These are phyloP conservation scores for Teratosphaeriaceae sp. DNA, from an alignment of 2,329 filamentous ascomycete genomes.

Conservation along the genomic window DNA sequence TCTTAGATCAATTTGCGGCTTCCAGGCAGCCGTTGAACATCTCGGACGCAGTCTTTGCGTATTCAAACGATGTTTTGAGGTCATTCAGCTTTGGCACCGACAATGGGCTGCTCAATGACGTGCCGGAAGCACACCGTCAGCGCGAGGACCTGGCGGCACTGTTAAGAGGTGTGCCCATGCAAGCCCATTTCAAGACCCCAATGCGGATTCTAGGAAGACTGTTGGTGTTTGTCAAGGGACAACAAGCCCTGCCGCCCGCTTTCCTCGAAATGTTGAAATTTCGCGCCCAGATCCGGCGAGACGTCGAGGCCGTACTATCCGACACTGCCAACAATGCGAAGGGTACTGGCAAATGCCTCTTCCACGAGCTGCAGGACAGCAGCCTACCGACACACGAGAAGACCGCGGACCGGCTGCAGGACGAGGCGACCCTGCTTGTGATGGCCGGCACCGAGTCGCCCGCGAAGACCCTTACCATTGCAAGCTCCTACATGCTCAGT, in stretches of 20 bases:
- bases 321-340: slow-evolving; percentile 12
- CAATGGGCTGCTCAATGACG: slow-evolving; percentile 19
- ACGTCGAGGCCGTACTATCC: slow-evolving; percentile 20
- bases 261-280: slow-evolving; percentile 19
- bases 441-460: slow-evolving; percentile 24
- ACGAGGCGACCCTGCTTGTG: slow-evolving; percentile 20
- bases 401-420: slow-evolving; percentile 13
- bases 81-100: slow-evolving; percentile 27
- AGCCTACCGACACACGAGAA: slow-evolving; percentile 17
- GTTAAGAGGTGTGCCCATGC: slow-evolving; percentile 26
- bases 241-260: slow-evolving; percentile 9
- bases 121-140: slow-evolving; percentile 18
- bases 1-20: neutral
- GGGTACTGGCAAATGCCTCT: slow-evolving; percentile 20
- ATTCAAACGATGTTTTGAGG: slow-evolving; percentile 25
- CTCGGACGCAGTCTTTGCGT: slow-evolving; percentile 27
- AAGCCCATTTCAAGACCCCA: slow-evolving; percentile 21
- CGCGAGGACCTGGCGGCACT: slow-evolving; percentile 25
- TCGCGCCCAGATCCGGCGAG: slow-evolving; percentile 14
- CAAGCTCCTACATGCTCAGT: slow-evolving; percentile 18
- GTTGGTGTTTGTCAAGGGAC: slow-evolving; percentile 16
- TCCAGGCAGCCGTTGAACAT: slow-evolving; percentile 17
- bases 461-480: slow-evolving; percentile 21
- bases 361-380: slow-evolving; percentile 16
- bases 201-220: neutral